Base-by-base conservation (phyloP, 176 grass and related monocot genomes). In the Metroxylon sagu region DNA sequence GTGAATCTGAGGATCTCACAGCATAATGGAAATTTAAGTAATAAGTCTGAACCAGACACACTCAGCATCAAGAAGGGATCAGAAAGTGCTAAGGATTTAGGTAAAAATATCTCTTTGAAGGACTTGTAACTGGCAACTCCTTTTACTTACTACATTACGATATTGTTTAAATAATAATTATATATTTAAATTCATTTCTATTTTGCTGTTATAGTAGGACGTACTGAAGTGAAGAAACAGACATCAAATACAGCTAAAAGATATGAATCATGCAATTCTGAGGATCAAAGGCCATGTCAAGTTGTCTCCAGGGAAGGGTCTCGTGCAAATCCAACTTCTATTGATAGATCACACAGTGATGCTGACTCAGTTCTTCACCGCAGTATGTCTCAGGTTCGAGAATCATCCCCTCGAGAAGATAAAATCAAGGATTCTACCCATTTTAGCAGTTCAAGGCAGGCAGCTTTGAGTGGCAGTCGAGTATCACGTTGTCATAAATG, bases 221-320 rank as follows among this genome's bases (percentile, higher is more conserved):
- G 66, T 29, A 78, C 54, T 73, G 93, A 92, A 52, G 52, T 75
- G 67, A 88, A 92, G 71, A 92, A 83, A 54, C 84, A 51, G 5
- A 64, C 51, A 62, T 67, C 59, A 68, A 82, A 78, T 74, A 50
- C 56, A 53, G 75, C 54, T 12, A 77, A 54, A 61, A 59, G 31
- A 67, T 70, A 30, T 83, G 70, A 68, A n/a, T 59, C 50, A 17
- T 29, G 29, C 17, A 70, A 62, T 71, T 15, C 52, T 51, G 49
- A 72, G 27, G 62, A 67, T 14, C 60, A 12, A 25, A 54, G 39
- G 56, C 39, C 66, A 55, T 4, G 59, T 25, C 68, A 71, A 71
- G 58, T 60, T 65, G 28, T 69, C 60, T 72, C 59, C 59, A 61
- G 27, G 49, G 75, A 82, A 74, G 82, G 30, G 70, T 23, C 3